Conservation (phyloP, 176 grass and related monocot genomes). For the Chloris gayana region DNA sequence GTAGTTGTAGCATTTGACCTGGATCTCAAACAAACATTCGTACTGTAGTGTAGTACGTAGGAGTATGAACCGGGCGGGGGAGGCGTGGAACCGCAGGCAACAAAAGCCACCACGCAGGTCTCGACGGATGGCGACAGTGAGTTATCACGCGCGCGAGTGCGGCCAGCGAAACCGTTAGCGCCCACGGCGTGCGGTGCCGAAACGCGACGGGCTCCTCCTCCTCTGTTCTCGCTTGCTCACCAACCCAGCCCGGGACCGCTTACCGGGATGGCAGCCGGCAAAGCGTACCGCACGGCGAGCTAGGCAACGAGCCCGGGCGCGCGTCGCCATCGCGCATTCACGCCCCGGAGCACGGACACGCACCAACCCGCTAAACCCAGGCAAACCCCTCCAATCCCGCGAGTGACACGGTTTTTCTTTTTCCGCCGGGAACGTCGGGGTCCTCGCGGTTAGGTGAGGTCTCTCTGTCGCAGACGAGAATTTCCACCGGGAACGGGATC, state of each 20-base stretch:
- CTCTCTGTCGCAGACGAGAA: neutral
- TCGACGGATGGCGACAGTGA: neutral
- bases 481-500: no score
- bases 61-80: no score
- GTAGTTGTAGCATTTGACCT: neutral
- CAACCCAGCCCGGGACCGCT: neutral
- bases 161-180: constrained; percentile 39
- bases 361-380: neutral
- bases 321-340: constrained; percentile 39
- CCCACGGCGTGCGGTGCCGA: neutral
- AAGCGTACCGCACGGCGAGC: constrained; percentile 4
- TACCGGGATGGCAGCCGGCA: neutral
- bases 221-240: neutral
- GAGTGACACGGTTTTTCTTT: neutral
- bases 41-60: no score
- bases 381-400: neutral
- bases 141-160: constrained; percentile 26
- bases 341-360: neutral
- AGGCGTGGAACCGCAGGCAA: constrained; percentile 18
- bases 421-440: neutral
- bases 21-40: neutral
- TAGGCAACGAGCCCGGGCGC: no score
- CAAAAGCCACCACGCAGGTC: neutral
- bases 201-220: no score
- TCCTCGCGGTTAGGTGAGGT: neutral